Evolutionary conservation across 1,284 basidiomycete genomes (phyloP).

Genomic region (Ustilago tritici): DNA sequence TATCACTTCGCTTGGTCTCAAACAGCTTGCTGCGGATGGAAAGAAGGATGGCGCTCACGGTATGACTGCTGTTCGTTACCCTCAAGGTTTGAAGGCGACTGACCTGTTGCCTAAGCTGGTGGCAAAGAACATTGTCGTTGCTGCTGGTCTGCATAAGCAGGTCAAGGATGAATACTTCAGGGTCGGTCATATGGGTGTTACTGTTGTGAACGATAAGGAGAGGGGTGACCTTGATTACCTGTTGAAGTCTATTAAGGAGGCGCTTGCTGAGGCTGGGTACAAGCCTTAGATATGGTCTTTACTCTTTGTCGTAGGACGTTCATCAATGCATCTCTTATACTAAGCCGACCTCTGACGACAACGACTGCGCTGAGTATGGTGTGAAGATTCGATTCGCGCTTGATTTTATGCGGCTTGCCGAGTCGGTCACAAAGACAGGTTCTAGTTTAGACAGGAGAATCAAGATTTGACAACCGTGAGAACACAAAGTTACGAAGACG

Average conservation of each 20-base stretch:
- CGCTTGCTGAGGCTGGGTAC: conserved; percentile 72
- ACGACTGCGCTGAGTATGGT: not conserved
- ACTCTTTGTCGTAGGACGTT: not conserved
- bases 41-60: conserved; percentile 68
- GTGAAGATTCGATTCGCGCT: not conserved
- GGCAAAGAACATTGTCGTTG: conserved; percentile 82
- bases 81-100: conserved; percentile 62
- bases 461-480: not conserved
- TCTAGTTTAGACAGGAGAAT: not conserved
- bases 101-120: conserved; percentile 72
- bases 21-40: conserved; percentile 65
- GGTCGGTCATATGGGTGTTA: conserved; percentile 86
- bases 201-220: conserved; percentile 76
- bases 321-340: not conserved
- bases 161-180: conserved; percentile 79
- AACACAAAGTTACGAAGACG: not conserved
- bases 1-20: conserved; percentile 77
- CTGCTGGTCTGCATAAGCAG: conserved; percentile 87
- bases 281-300: conserved; percentile 41
- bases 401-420: no score
- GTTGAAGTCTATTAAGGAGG: conserved; percentile 77
- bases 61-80: conserved; percentile 69
- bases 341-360: not conserved
- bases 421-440: not conserved
- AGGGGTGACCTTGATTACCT: conserved; percentile 80